Conservation (phyloP, 257 asterid genomes). For the Solanum bulbocastanum region DNA sequence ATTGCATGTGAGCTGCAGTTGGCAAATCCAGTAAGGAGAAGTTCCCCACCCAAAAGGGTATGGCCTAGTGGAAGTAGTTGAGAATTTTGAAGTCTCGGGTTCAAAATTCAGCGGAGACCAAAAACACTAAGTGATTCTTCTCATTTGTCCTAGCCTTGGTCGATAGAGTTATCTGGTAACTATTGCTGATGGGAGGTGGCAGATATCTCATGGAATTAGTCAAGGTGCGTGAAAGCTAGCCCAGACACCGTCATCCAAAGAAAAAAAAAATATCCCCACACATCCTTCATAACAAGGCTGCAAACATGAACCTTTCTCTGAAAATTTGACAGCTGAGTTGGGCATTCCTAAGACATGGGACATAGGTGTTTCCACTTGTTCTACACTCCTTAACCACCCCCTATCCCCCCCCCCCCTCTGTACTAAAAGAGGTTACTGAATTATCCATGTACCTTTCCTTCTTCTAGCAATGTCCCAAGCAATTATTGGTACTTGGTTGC, state of each 20-base stretch:
- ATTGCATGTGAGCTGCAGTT: slow-evolving; percentile 2
- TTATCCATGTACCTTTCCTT: not conserved
- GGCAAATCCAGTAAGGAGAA: slow-evolving; percentile 2
- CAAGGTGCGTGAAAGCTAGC: not conserved
- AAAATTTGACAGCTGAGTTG: not conserved
- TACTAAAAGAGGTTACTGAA: not conserved
- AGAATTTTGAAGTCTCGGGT: not conserved
- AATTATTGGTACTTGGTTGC: not conserved
- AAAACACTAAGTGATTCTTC: not conserved
- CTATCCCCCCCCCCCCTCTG: not conserved
- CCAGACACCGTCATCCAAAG: not conserved
- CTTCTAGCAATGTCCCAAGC: not conserved
- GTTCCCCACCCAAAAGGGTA: not conserved
- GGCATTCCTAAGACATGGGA: not conserved
- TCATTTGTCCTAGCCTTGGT: not conserved
- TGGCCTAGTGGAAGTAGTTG: not conserved
- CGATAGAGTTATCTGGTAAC: not conserved
- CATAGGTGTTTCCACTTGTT: not conserved
- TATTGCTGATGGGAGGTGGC: not conserved
- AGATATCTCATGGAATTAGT: not conserved
- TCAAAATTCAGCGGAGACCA: not conserved
- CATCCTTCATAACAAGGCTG: not conserved
- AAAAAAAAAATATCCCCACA: not conserved
- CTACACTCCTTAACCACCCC: not conserved
- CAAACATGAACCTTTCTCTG: not conserved